phyloP scores from a whole-genome alignment of 2,329 filamentous ascomycete genomes.

The Akanthomyces dipterigenus region DNA sequence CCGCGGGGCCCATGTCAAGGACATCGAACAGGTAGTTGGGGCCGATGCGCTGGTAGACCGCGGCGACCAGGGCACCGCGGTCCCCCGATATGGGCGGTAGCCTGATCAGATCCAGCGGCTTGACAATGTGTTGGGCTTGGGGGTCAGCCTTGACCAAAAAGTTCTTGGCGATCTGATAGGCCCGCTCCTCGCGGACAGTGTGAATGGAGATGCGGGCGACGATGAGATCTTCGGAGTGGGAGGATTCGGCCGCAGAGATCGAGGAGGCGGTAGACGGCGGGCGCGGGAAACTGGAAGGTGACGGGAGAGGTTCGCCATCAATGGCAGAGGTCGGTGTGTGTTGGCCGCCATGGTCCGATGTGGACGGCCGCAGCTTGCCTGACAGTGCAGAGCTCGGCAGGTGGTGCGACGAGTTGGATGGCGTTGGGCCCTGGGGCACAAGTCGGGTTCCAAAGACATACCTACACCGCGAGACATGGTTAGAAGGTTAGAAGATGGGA shows the following conservation, averaged over 20 bases:
- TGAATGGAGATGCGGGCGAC: slow-evolving; percentile 80
- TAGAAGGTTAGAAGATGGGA: slow-evolving; percentile 8
- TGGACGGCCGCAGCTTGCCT: slow-evolving; percentile 37
- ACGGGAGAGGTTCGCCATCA: slow-evolving; percentile 20
- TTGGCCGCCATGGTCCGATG: slow-evolving; percentile 32
- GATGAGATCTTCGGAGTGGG: slow-evolving; percentile 57
- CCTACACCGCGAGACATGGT: slow-evolving; percentile 32
- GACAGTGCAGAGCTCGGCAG: slow-evolving; percentile 37
- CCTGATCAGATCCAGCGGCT: slow-evolving; percentile 71
- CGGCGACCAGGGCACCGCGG: slow-evolving; percentile 64
- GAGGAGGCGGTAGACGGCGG: slow-evolving; percentile 26
- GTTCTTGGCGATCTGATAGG: slow-evolving; percentile 74
- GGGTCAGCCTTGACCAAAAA: slow-evolving; percentile 67
- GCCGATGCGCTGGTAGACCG: slow-evolving; percentile 75
- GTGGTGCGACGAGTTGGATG: slow-evolving; percentile 39
- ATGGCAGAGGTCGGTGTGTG: slow-evolving; percentile 31
- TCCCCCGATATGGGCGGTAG: slow-evolving; percentile 63
- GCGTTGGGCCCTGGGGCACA: slow-evolving; percentile 42
- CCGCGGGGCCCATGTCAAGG: slow-evolving; percentile 72
- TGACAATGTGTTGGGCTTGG: slow-evolving; percentile 67
- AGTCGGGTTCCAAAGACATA: slow-evolving; percentile 60
- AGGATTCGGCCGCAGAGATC: slow-evolving; percentile 36
- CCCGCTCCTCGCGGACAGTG: slow-evolving; percentile 74
- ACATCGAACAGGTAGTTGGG: slow-evolving; percentile 64
- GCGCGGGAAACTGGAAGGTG: slow-evolving; percentile 27